These are phyloP conservation scores for Endothia cerciana DNA, from an alignment of 2,329 filamentous ascomycete species.

Conservation along the genomic window DNA sequence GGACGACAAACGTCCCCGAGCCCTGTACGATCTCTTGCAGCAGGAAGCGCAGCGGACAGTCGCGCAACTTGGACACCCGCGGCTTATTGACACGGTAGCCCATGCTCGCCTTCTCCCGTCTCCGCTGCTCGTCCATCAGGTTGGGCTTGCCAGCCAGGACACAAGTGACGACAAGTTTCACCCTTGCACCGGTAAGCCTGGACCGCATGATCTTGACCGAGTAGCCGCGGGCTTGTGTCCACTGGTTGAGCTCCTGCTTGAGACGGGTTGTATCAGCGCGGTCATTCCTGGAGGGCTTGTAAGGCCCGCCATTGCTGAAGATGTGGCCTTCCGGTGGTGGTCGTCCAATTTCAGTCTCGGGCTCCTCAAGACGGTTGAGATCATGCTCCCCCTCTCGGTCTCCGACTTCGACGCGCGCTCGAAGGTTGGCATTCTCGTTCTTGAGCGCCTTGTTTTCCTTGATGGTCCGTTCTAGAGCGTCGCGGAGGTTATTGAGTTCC, in stretches of 20 bases:
- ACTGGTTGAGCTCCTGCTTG: slow-evolving; percentile 26
- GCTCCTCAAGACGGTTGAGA: slow-evolving; percentile 9
- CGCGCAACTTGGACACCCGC: slow-evolving; percentile 19
- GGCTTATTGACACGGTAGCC: slow-evolving; percentile 25
- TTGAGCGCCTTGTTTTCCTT: slow-evolving; percentile 22
- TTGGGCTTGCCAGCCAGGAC: slow-evolving; percentile 15
- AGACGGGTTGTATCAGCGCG: slow-evolving; percentile 13
- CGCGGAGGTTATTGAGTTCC: slow-evolving; percentile 27
- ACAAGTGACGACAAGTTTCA: slow-evolving; percentile 30
- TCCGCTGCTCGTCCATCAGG: slow-evolving; percentile 19
- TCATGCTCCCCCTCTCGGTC: slow-evolving; percentile 19
- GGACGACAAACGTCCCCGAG: slow-evolving; percentile 23
- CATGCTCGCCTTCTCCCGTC: slow-evolving; percentile 6
- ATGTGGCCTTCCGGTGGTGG: slow-evolving; percentile 27
- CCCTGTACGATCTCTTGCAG: slow-evolving; percentile 26
- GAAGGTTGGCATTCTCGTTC: slow-evolving; percentile 24
- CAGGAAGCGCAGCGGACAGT: slow-evolving; percentile 26
- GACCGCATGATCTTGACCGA: slow-evolving; percentile 26
- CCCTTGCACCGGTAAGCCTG: slow-evolving; percentile 23
- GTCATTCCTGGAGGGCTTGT: slow-evolving; percentile 13
- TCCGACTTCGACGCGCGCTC: slow-evolving; percentile 13
- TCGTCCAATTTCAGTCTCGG: slow-evolving; percentile 18
- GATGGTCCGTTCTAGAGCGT: slow-evolving; percentile 23
- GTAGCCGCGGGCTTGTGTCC: slow-evolving; percentile 28
- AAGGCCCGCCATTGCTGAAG: slow-evolving; percentile 26